Base-by-base conservation (phyloP, 768 basidiomycete species). In the Sarcomyxa edulis region DNA sequence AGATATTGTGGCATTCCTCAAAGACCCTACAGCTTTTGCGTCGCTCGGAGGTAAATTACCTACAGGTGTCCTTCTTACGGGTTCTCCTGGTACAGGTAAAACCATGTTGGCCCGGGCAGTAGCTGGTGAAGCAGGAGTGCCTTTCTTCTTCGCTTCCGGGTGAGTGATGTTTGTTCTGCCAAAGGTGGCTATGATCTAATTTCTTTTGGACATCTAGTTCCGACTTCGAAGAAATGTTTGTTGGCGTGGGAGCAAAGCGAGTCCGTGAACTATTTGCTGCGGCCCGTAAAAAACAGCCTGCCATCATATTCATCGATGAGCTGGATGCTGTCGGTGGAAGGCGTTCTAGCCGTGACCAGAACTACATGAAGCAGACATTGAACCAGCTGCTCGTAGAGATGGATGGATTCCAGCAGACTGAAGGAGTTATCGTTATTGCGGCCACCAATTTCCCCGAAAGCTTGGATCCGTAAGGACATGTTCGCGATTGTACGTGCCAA, bases 271-370 rank as follows among this genome's bases (percentile, higher is more conserved):
- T 99, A 20, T 99, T 99, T 50, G 81, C 88, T 5, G 81, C 89
- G 5, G 96, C 96, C 16, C 78, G 93, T 37, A 94, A 95, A 65
- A 89, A 89, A 57, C 80, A 94, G 44, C 94, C 96, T 5, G 85
- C 96, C 11, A 98, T 99, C 60, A 92, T 99, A 45, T 99, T 99
- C 65, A 98, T 99, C 51, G 93, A 97, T 51, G 93, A 97, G 54
- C 66, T 97, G 22, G 93, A 97, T 54, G 91, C 93, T 2, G 87
- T 97, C 46, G 93, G 93, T 35, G 82, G 87, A 14, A 93, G 90
- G 61, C 81, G 93, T 31, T 85, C 78, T 49, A 78, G 74, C 43
- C 76, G 84, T 41, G 85, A 90, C 46, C 84, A 92, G 60, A 84
- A 87, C 52, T 88, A 90, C 62, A 79, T 89, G 81, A 91, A 90